Base-by-base conservation (phyloP, 1,139 yeast species). In the Pneumocystis canis region DNA sequence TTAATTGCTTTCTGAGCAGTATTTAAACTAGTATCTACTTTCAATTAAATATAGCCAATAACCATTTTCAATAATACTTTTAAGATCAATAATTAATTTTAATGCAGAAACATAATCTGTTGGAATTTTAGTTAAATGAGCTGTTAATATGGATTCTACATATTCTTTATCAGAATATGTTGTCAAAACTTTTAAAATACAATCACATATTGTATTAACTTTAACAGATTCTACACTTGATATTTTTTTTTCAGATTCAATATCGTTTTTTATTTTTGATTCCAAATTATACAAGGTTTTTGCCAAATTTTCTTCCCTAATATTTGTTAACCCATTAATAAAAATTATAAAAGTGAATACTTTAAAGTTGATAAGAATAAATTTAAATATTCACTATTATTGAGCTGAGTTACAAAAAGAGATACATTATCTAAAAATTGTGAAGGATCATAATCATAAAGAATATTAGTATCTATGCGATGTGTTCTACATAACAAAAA, bases 101-200 rank as follows among this genome's bases (percentile, higher is more conserved):
- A 94, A 79, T 0, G 97, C 97, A 57, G 83, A 85, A 53, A 78
- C 81, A 64, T 89, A 78, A 69, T 87, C 88, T 14, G 97, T 89
- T 2, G 98, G 98, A 60, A 81, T 82, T 75, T 88, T 89, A 73
- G 96, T 88, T 0, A 96, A 96, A 71, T 86, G 87, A 0, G 97
- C 95, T 2, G 98, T 92, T 64, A 94, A 80, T 31, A 87, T 82
- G 1, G 95, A 83, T 73, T 88, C 95, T 63, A 85, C 73, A 69
- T 87, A 88, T 65, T 79, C 80, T 18, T 78, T 75, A 63, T 79
- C 80, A 71, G 82, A 82, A 62, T 78, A 81, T 53, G 76, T 76
- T 25, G 70, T 67, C 58, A 90, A 74, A 0, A 85, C 83, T 0
- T 78, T 71, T 35, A 90, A 76, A 35, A 90, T 74, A 4, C 84